Evolutionary conservation across 1,284 basidiomycete species (phyloP).

Genomic region (Microbotryum saponariae): DNA sequence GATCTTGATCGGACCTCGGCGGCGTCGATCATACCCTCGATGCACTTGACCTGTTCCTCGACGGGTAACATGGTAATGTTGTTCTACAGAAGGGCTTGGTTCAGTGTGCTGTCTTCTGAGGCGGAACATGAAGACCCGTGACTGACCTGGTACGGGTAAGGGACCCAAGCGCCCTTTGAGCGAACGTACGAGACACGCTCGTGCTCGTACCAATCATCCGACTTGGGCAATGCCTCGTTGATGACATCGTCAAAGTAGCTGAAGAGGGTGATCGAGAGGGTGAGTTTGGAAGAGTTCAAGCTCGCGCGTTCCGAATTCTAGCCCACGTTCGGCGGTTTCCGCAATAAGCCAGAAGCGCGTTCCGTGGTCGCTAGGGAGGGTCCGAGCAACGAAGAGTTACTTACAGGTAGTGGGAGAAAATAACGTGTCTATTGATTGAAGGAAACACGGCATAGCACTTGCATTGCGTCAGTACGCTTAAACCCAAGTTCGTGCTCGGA

Average conservation of each 20-base stretch:
- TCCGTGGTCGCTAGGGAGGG: background rate
- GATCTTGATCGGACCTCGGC: constrained; percentile 38
- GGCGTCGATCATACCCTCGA: constrained; percentile 49
- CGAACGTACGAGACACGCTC: constrained; percentile 51
- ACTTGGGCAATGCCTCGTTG: constrained; percentile 46
- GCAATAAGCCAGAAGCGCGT: background rate
- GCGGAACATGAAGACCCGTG: background rate
- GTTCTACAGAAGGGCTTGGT: constrained; percentile 38
- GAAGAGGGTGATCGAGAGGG: background rate
- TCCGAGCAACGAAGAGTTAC: background rate
- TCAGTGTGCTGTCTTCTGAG: background rate
- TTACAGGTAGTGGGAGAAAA: constrained; percentile 49
- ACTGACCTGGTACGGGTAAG: constrained; percentile 41
- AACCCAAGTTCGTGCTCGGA: no score
- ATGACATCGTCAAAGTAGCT: constrained; percentile 49
- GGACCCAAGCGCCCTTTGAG: constrained; percentile 47
- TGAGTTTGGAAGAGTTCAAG: no score
- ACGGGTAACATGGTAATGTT: constrained; percentile 49
- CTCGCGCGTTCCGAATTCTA: no score
- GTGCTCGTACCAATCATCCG: constrained; percentile 48
- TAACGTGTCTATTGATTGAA: constrained; percentile 45
- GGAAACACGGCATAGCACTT: background rate
- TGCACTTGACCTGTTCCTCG: constrained; percentile 46
- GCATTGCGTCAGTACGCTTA: background rate
- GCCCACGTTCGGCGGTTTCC: no score